A percentile compares a stretch with the other conserved stretches of the same genome.
These are phyloP conservation scores for Tylopilus balloui DNA, from an alignment of 768 basidiomycete genomes.

Conservation along the genomic window DNA sequence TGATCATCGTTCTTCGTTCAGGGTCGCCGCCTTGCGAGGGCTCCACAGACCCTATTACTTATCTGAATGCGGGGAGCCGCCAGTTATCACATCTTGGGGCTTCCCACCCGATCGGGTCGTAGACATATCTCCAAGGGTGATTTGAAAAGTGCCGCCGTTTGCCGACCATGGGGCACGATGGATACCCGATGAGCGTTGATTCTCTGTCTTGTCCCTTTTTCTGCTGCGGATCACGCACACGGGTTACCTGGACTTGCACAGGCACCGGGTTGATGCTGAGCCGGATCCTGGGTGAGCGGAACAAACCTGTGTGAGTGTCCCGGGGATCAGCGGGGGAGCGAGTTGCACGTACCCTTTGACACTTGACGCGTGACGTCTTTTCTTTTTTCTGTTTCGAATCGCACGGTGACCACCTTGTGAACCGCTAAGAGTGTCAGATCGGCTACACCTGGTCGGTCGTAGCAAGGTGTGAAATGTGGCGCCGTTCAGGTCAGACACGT, in stretches of 20 bases:
- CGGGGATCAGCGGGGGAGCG: background rate
- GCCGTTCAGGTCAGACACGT: background rate
- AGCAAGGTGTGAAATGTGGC: background rate
- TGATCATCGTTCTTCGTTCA: conserved; percentile 5
- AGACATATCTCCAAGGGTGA: background rate
- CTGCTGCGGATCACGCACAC: background rate
- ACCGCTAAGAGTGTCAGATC: background rate
- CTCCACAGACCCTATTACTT: background rate
- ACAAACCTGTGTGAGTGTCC: background rate
- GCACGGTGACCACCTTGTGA: background rate
- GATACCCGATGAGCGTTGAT: background rate
- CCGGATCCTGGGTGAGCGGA: background rate
- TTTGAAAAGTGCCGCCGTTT: background rate
- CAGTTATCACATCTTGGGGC: background rate
- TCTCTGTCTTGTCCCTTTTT: background rate
- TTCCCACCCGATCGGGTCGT: background rate
- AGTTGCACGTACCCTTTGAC: background rate
- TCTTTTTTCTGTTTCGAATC: background rate
- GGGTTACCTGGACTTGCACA: no score
- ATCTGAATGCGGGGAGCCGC: conserved; percentile 8
- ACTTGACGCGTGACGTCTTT: background rate
- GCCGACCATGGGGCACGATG: background rate
- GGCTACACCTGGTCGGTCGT: conserved; percentile 8
- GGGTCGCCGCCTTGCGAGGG: conserved; percentile 5
- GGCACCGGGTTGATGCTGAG: background rate